phyloP scores from a whole-genome alignment of 1,284 basidiomycete species.

The Exsudoporus floridanus region DNA sequence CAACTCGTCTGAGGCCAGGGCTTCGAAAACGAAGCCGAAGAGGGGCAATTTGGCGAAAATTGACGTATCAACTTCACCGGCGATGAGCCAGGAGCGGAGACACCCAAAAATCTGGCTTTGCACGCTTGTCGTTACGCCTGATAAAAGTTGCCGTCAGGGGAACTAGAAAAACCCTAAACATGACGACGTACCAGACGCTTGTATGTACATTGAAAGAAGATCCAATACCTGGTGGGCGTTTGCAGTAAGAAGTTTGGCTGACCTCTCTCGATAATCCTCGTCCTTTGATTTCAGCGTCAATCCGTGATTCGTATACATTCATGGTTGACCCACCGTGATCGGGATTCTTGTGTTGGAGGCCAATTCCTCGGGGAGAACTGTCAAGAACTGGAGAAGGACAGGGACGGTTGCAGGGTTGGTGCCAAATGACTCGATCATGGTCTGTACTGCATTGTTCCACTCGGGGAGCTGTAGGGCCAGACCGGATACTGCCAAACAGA shows the following conservation, averaged over 20 bases:
- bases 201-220: slow-evolving; percentile 86
- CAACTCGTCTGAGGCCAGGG: slow-evolving; percentile 79
- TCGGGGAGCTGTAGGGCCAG: slow-evolving; percentile 90
- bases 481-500: slow-evolving; percentile 88
- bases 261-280: slow-evolving; percentile 75
- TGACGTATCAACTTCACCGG: slow-evolving; percentile 77
- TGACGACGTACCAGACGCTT: slow-evolving; percentile 70
- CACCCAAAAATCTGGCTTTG: slow-evolving; percentile 88
- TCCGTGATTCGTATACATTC: not conserved
- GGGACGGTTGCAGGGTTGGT: slow-evolving; percentile 81
- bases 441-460: slow-evolving; percentile 82
- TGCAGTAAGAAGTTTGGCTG: slow-evolving; percentile 64
- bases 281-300: slow-evolving; percentile 48
- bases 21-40: slow-evolving; percentile 82
- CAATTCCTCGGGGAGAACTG: slow-evolving; percentile 90
- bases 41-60: slow-evolving; percentile 78
- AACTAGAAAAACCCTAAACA: not conserved
- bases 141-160: slow-evolving; percentile 1
- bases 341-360: slow-evolving; percentile 86
- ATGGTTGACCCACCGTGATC: slow-evolving; percentile 63
- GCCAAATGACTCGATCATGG: slow-evolving; percentile 86
- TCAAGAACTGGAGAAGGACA: slow-evolving; percentile 86
- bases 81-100: slow-evolving; percentile 83
- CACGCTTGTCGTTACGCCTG: slow-evolving; percentile 83
- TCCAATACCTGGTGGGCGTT: slow-evolving; percentile 77